Conservation (phyloP, 192 early-diverging fungal species). For the Coemansia aciculifera region DNA sequence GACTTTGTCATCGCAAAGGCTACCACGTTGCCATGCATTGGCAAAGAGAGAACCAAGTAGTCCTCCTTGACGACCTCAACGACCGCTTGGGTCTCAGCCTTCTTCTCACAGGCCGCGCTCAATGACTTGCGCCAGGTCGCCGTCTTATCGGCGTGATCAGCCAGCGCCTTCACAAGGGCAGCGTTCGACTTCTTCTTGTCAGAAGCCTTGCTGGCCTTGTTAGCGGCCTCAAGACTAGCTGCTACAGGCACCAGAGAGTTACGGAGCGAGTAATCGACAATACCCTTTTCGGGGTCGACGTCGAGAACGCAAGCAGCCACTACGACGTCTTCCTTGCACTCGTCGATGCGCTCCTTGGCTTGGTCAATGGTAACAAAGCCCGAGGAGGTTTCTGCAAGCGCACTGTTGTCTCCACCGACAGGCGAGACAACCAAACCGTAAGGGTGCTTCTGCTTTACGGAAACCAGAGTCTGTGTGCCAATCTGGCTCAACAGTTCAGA, state of each 20-base stretch:
- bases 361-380: conserved; percentile 65
- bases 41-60: conserved; percentile 71
- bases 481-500: conserved; percentile 52
- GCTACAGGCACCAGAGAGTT: conserved; percentile 26
- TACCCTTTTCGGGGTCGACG: conserved; percentile 63
- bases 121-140: conserved; percentile 29
- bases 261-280: conserved; percentile 66
- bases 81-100: conserved; percentile 52
- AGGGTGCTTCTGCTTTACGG: conserved; percentile 56
- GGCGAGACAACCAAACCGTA: conserved; percentile 60
- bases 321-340: conserved; percentile 54
- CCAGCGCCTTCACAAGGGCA: conserved; percentile 14
- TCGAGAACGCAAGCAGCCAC: conserved; percentile 67
- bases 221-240: neutral
- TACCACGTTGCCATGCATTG: conserved; percentile 55
- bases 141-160: conserved; percentile 12
- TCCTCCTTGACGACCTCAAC: conserved; percentile 80
- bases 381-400: conserved; percentile 45
- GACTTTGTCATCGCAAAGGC: conserved; percentile 61
- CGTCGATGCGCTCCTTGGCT: conserved; percentile 47
- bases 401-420: conserved; percentile 1
- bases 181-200: conserved; percentile 35
- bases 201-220: conserved; percentile 18
- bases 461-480: conserved; percentile 52
- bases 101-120: conserved; percentile 26